Evolutionary conservation across 495 filamentous ascomycete genomes (phyloP), one percentile per base, ranked within the genome.

Genomic region (Daldinia loculata): DNA sequence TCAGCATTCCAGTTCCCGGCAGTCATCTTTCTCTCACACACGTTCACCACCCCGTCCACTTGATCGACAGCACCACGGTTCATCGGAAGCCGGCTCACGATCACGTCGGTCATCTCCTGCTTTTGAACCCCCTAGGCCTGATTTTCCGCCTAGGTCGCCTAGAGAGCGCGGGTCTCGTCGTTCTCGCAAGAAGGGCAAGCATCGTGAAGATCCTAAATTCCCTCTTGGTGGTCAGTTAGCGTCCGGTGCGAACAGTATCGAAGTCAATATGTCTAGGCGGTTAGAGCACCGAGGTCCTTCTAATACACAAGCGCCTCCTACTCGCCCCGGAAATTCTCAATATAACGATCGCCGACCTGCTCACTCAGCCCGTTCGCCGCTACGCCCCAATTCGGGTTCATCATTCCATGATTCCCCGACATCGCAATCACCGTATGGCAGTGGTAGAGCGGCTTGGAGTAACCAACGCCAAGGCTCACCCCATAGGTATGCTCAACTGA

Each of bases 371-470:
- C 53, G 30, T 24, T 89, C 89, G 22, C 84, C 89, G 6, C 86
- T 87, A 17, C 86, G 88, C 56, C 80, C 80, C 41, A 88, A 85
- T 30, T 85, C 89, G 36, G 84, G 80, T 57, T 86, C 85, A 38
- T 89, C 89, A n/a, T 86, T 86, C 69, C 88, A 89, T 67, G 87
- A 85, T 24, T 93, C 90, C 9, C 91, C 92, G 38, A 87, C 87
- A 41, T 84, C 87, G 8, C 84, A 86, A 55, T 93, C 91, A 27
- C 89, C 91, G 1, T 90, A 90, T 76, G 83, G 84, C 30, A 82
- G 88, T 71, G 86, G 86, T 24, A 85, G 85, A 27, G 87, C 89
- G 81, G 81, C 80, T 67, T 87, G 87, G 69, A 86, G 81, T 66
- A 78, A 80, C 36, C 85, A 84, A 72, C 83, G 83, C 43, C 88